Base-by-base conservation (phyloP, 2,329 filamentous ascomycete species). In the Neonectria hederae region DNA sequence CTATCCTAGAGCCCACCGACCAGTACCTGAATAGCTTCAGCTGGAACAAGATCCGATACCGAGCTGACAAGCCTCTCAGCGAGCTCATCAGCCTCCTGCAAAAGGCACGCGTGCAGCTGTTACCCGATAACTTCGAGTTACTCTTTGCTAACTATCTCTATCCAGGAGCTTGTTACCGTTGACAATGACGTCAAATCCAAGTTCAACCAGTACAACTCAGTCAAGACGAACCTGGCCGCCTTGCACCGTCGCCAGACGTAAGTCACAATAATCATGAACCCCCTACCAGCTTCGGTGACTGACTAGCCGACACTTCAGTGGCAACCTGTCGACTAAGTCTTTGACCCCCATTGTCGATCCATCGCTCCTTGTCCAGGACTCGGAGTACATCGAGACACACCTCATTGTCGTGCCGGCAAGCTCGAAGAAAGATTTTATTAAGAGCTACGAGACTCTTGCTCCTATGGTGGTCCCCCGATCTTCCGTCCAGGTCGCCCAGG, bases 1-100 rank as follows among this genome's bases (percentile, higher is more conserved):
- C 67, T 9, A 30, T 65, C 62, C 38, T 77, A 98, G 95, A 97
- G 80, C 94, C 96, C n/a, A 94, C 95, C 65, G 95, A 97, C 74
- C 91, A 95, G 77, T 99, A 98, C 77, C 83, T 99, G 49, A 89
- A 90, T 76, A 90, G 87, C 59, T 99, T 98, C 80, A 87, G 89
- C 70, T 99, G 96, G 96, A 98, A 98, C 83, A 97, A 96, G 81
- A 93, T 97, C 81, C 96, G 97, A 78, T 99, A 98, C 80, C 90
- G 96, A 74, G 91, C 92, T 67, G 96, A 99, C 80, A 97, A 95
- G 78, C 88, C 95, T 54, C 87, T 99, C 65, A 87, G 89, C 60
- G 95, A 98, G 76, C 85, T 98, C 64, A 91, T 97, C 72, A 92
- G 94, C 78, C 90, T 90, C 43, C 83, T 99, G 63, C 93, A 97